Evolutionary conservation across 2,329 filamentous ascomycete genomes (phyloP).

Genomic region (Cercospora sp.): DNA sequence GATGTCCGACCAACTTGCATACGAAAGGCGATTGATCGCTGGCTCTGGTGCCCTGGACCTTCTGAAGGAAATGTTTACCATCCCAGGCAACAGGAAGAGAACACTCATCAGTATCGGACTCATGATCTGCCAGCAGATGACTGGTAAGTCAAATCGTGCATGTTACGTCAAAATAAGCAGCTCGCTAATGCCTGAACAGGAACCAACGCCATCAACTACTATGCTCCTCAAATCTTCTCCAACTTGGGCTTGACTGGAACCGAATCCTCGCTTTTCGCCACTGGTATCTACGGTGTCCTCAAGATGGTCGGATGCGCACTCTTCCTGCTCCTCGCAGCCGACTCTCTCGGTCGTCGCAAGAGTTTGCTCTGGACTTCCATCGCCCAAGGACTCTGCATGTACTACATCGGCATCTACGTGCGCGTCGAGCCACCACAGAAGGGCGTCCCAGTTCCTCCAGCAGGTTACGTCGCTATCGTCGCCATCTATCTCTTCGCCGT

Average conservation of each 20-base stretch:
- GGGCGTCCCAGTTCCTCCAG: slow-evolving; percentile 59
- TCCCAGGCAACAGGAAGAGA: slow-evolving; percentile 64
- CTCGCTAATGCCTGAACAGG: neutral
- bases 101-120: slow-evolving; percentile 64
- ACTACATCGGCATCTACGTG: slow-evolving; percentile 71
- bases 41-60: slow-evolving; percentile 64
- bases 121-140: slow-evolving; percentile 73
- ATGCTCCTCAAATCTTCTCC: slow-evolving; percentile 64
- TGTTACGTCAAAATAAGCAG: neutral
- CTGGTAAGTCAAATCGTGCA: slow-evolving; percentile 56
- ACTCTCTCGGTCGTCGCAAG: slow-evolving; percentile 68
- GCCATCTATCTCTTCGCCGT: slow-evolving; percentile 72
- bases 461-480: slow-evolving; percentile 69
- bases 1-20: slow-evolving; percentile 67
- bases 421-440: slow-evolving; percentile 60
- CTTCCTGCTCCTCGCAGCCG: slow-evolving; percentile 70
- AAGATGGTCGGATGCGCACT: slow-evolving; percentile 65
- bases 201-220: slow-evolving; percentile 63
- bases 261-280: slow-evolving; percentile 66
- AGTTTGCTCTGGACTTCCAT: slow-evolving; percentile 48
- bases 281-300: slow-evolving; percentile 71
- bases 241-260: slow-evolving; percentile 62
- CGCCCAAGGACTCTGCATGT: slow-evolving; percentile 61
- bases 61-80: slow-evolving; percentile 67
- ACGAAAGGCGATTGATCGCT: slow-evolving; percentile 68